A percentile compares a stretch with the other conserved stretches of the same genome.
These are phyloP conservation scores for Cornus suecica DNA, from an alignment of 148 eudicot genomes.

Conservation along the genomic window DNA sequence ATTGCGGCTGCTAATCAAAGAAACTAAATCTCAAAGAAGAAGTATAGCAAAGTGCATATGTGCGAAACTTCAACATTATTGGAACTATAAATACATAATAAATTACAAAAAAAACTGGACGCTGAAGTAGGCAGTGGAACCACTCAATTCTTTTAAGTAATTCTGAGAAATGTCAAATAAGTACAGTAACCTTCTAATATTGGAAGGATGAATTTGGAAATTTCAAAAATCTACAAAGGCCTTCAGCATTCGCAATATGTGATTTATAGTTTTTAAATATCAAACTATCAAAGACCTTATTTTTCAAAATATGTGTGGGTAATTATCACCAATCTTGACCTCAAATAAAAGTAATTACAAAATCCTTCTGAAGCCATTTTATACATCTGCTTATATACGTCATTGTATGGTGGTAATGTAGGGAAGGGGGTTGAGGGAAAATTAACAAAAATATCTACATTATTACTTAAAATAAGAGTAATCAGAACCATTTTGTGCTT, in stretches of 20 bases:
- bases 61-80: too few relatives aligned
- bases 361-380: not conserved
- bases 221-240: not conserved
- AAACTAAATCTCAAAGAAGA: not conserved
- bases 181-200: not conserved
- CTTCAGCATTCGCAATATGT: too few relatives aligned
- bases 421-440: not conserved
- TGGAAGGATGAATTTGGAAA: not conserved
- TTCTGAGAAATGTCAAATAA: not conserved
- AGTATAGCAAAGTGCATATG: too few relatives aligned
- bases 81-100: not conserved
- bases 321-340: too few relatives aligned
- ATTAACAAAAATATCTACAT: not conserved
- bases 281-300: not conserved
- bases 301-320: too few relatives aligned
- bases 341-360: too few relatives aligned
- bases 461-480: not conserved
- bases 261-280: too few relatives aligned
- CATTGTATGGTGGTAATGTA: not conserved
- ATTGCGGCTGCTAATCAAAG: slow-evolving; percentile 40
- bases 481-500: not conserved
- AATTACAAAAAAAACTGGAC: not conserved
- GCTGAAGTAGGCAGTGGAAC: not conserved
- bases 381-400: too few relatives aligned
- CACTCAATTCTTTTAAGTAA: not conserved